A percentile compares a stretch with the other conserved stretches of the same genome.
Conservation (phyloP, 2,329 filamentous ascomycete species). For the Trichophyton verrucosum region DNA sequence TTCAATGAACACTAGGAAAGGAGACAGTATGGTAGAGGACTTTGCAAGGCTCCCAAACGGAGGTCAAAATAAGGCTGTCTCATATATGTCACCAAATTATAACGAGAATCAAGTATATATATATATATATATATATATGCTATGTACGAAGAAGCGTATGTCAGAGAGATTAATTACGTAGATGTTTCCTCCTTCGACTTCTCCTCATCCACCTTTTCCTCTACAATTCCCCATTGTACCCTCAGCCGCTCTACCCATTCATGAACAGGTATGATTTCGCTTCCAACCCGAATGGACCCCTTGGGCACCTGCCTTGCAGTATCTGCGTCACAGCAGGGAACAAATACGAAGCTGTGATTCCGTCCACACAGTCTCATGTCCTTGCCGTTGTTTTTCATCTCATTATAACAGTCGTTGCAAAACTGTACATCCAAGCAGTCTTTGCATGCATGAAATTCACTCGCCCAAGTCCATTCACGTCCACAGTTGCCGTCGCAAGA, state of each 20-base stretch:
- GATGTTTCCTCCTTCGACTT: neutral
- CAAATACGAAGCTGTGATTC: slow-evolving; percentile 17
- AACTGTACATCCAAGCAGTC: slow-evolving; percentile 20
- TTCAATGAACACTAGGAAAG: neutral
- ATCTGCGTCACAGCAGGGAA: slow-evolving; percentile 17
- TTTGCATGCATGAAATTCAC: slow-evolving; percentile 20
- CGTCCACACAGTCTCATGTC: slow-evolving; percentile 16
- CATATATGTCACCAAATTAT: neutral
- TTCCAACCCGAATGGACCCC: slow-evolving; percentile 16
- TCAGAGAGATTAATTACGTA: neutral
- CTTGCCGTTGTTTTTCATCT: slow-evolving; percentile 18
- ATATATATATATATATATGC: neutral
- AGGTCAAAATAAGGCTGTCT: neutral
- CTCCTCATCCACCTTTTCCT: neutral
- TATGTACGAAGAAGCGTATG: neutral
- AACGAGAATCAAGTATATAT: neutral
- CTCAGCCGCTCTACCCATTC: slow-evolving; percentile 17
- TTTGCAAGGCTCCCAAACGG: neutral
- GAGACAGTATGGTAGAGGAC: neutral
- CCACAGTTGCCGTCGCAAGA: slow-evolving; percentile 12
- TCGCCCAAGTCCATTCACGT: slow-evolving; percentile 15
- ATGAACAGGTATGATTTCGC: slow-evolving; percentile 14
- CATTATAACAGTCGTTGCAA: slow-evolving; percentile 14
- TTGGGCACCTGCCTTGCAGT: slow-evolving; percentile 13
- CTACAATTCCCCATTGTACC: slow-evolving; percentile 11